Percentiles rank a stretch among this genome's conserved stretches.
Evolutionary conservation across 495 filamentous ascomycete genomes (phyloP).

Genomic region (Daldinia caldariorum): DNA sequence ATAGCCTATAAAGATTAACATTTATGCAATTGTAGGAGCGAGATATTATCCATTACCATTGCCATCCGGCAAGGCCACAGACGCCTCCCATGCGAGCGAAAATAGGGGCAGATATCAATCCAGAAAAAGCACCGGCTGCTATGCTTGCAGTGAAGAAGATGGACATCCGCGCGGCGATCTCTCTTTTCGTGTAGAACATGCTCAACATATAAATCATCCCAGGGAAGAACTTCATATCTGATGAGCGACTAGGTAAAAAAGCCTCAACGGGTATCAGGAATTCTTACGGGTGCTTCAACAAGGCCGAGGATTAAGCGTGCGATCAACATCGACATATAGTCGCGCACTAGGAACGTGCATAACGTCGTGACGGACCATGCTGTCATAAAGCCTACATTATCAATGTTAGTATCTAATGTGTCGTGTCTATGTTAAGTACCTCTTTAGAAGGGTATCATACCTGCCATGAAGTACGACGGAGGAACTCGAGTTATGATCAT

Average conservation of each 20-base stretch:
- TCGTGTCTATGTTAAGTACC: background rate
- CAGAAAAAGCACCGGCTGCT: slow-evolving; percentile 57
- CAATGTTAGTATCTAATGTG: slow-evolving; percentile 20
- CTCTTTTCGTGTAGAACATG: slow-evolving; percentile 63
- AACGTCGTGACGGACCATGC: slow-evolving; percentile 59
- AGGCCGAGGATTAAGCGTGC: slow-evolving; percentile 55
- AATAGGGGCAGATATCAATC: slow-evolving; percentile 59
- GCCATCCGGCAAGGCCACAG: slow-evolving; percentile 45
- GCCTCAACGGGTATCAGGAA: background rate
- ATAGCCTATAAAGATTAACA: slow-evolving; percentile 10
- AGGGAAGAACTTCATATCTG: slow-evolving; percentile 44
- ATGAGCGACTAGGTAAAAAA: slow-evolving; percentile 6
- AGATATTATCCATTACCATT: slow-evolving; percentile 40
- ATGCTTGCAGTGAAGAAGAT: slow-evolving; percentile 58
- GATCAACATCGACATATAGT: slow-evolving; percentile 52
- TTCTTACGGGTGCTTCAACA: slow-evolving; percentile 53
- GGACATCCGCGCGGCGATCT: slow-evolving; percentile 57
- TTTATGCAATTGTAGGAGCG: background rate
- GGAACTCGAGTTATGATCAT: slow-evolving; percentile 48
- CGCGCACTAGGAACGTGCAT: slow-evolving; percentile 52
- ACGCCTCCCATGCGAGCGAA: slow-evolving; percentile 46
- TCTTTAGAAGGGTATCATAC: slow-evolving; percentile 1
- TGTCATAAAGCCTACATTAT: slow-evolving; percentile 55
- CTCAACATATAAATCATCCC: slow-evolving; percentile 59
- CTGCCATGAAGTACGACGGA: slow-evolving; percentile 38